These are phyloP conservation scores for Umbelopsis sp. DNA, from an alignment of 192 early-diverging fungal species.

Conservation along the genomic window DNA sequence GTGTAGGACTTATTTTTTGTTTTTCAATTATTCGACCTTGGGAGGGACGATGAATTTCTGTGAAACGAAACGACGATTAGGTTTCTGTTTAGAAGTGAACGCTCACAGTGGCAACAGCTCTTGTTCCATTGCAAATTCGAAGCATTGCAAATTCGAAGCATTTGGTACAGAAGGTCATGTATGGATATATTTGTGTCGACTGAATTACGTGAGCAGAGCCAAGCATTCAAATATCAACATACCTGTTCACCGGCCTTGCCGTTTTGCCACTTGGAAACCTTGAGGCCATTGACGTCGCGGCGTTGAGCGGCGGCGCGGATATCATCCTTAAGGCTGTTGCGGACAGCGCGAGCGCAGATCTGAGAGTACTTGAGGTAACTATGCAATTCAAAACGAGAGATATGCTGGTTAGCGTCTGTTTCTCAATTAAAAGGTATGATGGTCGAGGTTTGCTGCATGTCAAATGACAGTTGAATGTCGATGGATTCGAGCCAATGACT, in stretches of 20 bases:
- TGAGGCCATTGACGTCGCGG: constrained; percentile 76
- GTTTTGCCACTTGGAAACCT: constrained; percentile 75
- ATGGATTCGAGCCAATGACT: neutral
- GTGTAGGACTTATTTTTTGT: neutral
- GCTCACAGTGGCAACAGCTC: too few relatives aligned
- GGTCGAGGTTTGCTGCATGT: neutral
- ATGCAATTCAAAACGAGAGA: constrained; percentile 6
- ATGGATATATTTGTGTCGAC: too few relatives aligned
- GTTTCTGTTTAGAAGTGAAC: neutral
- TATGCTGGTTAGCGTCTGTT: neutral
- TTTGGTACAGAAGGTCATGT: too few relatives aligned
- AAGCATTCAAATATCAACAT: constrained; percentile 33
- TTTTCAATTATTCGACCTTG: constrained; percentile 23
- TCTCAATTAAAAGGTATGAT: neutral
- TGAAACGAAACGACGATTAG: neutral
- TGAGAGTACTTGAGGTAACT: constrained; percentile 89
- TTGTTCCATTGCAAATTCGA: too few relatives aligned
- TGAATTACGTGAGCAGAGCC: too few relatives aligned
- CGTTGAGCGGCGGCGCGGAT: constrained; percentile 63
- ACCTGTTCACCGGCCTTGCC: constrained; percentile 83
- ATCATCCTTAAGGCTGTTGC: constrained; percentile 84
- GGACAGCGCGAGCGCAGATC: constrained; percentile 77
- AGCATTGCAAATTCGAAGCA: too few relatives aligned
- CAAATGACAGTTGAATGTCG: neutral
- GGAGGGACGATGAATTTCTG: constrained; percentile 27